Evolutionary conservation across 2,329 filamentous ascomycete species (phyloP), one percentile per base, ranked within the genome.

Genomic region (Colletotrichum aenigma): DNA sequence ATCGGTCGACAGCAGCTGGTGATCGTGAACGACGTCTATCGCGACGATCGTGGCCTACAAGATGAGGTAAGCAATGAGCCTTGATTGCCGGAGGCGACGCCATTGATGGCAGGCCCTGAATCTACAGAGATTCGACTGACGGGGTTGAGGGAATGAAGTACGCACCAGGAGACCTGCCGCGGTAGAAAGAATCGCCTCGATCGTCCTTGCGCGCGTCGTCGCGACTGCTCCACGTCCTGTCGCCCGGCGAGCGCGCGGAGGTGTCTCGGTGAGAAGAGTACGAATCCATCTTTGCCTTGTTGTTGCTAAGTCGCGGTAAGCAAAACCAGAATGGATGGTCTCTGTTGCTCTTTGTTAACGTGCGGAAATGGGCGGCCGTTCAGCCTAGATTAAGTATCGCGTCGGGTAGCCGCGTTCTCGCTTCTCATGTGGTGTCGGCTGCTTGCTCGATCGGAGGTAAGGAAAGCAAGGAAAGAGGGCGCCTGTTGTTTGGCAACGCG

Each of bases 111-210:
- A 15, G 10, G 9, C 48, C 30, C 36, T 7, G 8, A 21, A 30
- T 24, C 26, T 12, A 15, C 24, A n/a, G 4, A 32, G 24, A 55
- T 24, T 58, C 34, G 38, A 58, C 38, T 21, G n/a, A 58, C 4
- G 15, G 16, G 16, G 24, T 5, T 5, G 16, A n/a, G 36, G 52
- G 28, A 13, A 26, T 26, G 38, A 26, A 72, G 38, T 78, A 90
- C 92, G 82, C 89, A 95, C 93, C 93, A 83, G 93, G 93, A 79
- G 93, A 95, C 82, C 93, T 90, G 76, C 90, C 90, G 75, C 93
- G 90, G 79, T 93, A 93, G 77, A 92, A 93, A 56, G 86, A 88
- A 80, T 94, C 92, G 65, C 87, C 86, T 76, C 89, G 86, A 34
- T 91, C 89, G 8, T 90, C 88, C 79, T 90, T 89, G 78, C 89